Evolutionary conservation across 2,329 filamentous ascomycete species (phyloP).

Genomic region (Penicillium sp.): DNA sequence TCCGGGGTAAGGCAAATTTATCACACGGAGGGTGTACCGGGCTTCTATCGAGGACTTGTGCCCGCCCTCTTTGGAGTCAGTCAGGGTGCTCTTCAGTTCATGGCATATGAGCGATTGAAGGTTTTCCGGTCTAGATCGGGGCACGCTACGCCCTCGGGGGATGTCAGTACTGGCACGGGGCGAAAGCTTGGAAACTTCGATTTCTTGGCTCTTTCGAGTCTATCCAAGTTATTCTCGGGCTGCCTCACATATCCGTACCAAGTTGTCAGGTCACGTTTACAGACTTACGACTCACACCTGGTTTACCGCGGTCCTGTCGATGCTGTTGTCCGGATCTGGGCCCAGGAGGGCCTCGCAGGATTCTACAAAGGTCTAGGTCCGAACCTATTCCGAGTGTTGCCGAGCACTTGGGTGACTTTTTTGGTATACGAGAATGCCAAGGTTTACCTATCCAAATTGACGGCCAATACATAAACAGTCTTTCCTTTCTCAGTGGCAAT

Average conservation of each 20-base stretch:
- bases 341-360: conserved; percentile 70
- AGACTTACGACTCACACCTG: conserved; percentile 77
- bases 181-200: conserved; percentile 62
- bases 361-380: conserved; percentile 91
- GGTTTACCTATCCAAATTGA: conserved; percentile 52
- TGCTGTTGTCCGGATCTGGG: conserved; percentile 69
- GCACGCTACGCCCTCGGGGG: conserved; percentile 25
- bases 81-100: conserved; percentile 93
- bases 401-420: conserved; percentile 94
- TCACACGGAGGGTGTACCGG: conserved; percentile 64
- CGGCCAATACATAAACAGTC: too few relatives aligned
- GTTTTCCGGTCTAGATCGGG: conserved; percentile 51
- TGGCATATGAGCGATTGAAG: conserved; percentile 79
- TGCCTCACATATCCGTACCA: conserved; percentile 91
- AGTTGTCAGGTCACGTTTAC: conserved; percentile 79
- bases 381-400: conserved; percentile 84
- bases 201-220: conserved; percentile 72
- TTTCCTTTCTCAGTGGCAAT: too few relatives aligned
- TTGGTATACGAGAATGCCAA: conserved; percentile 94
- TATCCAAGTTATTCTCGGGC: conserved; percentile 84
- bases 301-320: conserved; percentile 69
- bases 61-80: conserved; percentile 81
- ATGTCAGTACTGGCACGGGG: conserved; percentile 17
- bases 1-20: conserved; percentile 66
- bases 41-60: conserved; percentile 82